Percentiles rank a stretch among this genome's conserved stretches.
phyloP scores from a whole-genome alignment of 768 basidiomycete species.

The Tylopilus sp. region DNA sequence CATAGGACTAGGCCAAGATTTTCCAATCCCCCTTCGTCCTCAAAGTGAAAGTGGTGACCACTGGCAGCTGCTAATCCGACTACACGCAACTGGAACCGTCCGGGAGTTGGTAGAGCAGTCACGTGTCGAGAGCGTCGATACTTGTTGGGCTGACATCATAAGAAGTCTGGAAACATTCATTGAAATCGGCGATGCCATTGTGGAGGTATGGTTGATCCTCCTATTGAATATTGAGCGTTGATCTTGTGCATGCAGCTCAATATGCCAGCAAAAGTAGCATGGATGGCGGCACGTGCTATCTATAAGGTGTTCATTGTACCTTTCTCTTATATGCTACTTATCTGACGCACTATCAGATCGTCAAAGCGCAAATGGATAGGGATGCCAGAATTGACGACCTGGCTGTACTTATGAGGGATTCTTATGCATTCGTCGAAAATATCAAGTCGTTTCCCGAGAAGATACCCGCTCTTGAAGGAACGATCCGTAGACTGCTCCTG shows the following conservation, averaged over 20 bases:
- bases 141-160: slow-evolving; percentile 22
- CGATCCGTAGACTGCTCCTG: slow-evolving; percentile 23
- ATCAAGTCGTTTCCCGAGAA: slow-evolving; percentile 27
- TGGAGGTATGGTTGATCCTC: slow-evolving; percentile 22
- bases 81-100: slow-evolving; percentile 10
- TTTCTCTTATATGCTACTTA: neutral
- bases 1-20: slow-evolving; percentile 14
- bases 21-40: slow-evolving; percentile 17
- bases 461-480: slow-evolving; percentile 26
- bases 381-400: slow-evolving; percentile 27
- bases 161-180: slow-evolving; percentile 26
- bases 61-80: slow-evolving; percentile 23
- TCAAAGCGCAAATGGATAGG: slow-evolving; percentile 28
- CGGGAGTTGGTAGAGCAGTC: neutral
- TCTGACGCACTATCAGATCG: slow-evolving; percentile 21
- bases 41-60: neutral
- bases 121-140: slow-evolving; percentile 4
- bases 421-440: slow-evolving; percentile 31
- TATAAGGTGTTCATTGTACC: slow-evolving; percentile 20
- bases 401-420: slow-evolving; percentile 27
- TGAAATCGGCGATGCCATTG: slow-evolving; percentile 16
- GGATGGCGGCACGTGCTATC: slow-evolving; percentile 26
- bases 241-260: slow-evolving; percentile 15
- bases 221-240: too few relatives aligned
- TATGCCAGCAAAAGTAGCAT: slow-evolving; percentile 26